Conservation (phyloP, 2,329 filamentous ascomycete species). For the Fusarium illudens region DNA sequence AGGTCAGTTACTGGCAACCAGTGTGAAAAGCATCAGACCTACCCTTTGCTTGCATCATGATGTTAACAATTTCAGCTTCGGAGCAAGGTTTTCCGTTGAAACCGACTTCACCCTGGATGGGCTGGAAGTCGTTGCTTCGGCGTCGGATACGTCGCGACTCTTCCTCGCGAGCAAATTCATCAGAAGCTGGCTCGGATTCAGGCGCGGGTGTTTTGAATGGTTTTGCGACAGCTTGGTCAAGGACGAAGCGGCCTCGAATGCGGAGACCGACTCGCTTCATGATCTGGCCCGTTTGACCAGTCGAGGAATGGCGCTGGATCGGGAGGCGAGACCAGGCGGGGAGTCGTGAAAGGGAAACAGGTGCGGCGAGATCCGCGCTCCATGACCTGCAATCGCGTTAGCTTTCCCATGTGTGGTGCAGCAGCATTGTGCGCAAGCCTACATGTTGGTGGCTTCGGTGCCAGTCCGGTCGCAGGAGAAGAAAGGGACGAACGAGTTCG, state of each 20-base stretch:
- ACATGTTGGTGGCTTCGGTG: conserved; percentile 26
- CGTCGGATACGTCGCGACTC: conserved; percentile 19
- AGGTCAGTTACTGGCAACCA: conserved; percentile 24
- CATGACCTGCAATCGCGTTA: conserved; percentile 38
- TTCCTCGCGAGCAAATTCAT: conserved; percentile 16
- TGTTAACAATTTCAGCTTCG: conserved; percentile 15
- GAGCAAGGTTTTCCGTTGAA: conserved; percentile 13
- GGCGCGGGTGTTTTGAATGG: neutral
- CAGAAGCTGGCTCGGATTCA: neutral
- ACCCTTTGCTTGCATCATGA: conserved; percentile 45
- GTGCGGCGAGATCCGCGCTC: conserved; percentile 29
- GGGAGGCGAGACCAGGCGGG: conserved; percentile 47
- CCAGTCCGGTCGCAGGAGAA: conserved; percentile 33
- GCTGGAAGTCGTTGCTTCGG: conserved; percentile 1
- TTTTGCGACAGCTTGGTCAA: neutral
- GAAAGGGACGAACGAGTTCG: conserved; percentile 39
- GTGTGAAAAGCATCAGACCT: conserved; percentile 1
- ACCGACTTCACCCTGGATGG: neutral
- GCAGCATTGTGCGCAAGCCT: conserved; percentile 7
- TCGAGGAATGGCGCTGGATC: conserved; percentile 39
- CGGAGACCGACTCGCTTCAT: conserved; percentile 46
- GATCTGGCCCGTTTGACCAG: conserved; percentile 38
- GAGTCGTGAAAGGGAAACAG: conserved; percentile 29
- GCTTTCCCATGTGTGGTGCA: neutral
- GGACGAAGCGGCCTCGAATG: neutral